These are phyloP conservation scores for Sungouiozyma intestinalis DNA, from an alignment of 805 yeast genomes.

Conservation along the genomic window DNA sequence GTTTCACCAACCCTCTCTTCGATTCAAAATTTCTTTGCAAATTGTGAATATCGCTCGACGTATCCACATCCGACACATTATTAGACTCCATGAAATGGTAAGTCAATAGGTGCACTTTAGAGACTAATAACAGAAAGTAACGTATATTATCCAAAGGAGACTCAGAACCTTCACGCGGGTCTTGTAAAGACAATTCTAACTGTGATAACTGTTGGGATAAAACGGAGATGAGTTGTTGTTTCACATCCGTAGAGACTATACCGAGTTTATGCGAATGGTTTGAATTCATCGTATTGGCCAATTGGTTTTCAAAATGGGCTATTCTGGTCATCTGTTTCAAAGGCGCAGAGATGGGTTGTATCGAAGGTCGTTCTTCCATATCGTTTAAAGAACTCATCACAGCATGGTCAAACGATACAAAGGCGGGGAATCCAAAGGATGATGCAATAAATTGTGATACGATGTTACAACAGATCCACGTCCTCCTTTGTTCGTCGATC, in stretches of 20 bases:
- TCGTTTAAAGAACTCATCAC: slow-evolving; percentile 40
- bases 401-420: slow-evolving; percentile 72
- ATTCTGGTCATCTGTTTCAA: slow-evolving; percentile 72
- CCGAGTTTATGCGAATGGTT: slow-evolving; percentile 60
- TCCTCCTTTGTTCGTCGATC: slow-evolving; percentile 69
- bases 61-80: slow-evolving; percentile 3
- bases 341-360: slow-evolving; percentile 5
- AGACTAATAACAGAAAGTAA: slow-evolving; percentile 54
- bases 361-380: not conserved
- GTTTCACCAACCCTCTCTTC: slow-evolving; percentile 60
- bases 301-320: slow-evolving; percentile 77
- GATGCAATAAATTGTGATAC: slow-evolving; percentile 86
- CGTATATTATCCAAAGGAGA: slow-evolving; percentile 52
- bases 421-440: slow-evolving; percentile 90
- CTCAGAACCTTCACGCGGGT: not conserved
- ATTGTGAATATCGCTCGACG: slow-evolving; percentile 9
- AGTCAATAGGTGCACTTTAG: slow-evolving; percentile 73
- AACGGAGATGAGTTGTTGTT: slow-evolving; percentile 63
- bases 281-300: slow-evolving; percentile 64
- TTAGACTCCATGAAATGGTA: slow-evolving; percentile 61
- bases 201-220: slow-evolving; percentile 66
- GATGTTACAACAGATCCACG: slow-evolving; percentile 91
- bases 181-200: slow-evolving; percentile 35
- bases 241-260: slow-evolving; percentile 54
- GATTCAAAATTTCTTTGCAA: slow-evolving; percentile 41